Evolutionary conservation across 176 grass and related monocot species (phyloP), one percentile per base, ranked within the genome.

Genomic region (Carex scoparia): DNA sequence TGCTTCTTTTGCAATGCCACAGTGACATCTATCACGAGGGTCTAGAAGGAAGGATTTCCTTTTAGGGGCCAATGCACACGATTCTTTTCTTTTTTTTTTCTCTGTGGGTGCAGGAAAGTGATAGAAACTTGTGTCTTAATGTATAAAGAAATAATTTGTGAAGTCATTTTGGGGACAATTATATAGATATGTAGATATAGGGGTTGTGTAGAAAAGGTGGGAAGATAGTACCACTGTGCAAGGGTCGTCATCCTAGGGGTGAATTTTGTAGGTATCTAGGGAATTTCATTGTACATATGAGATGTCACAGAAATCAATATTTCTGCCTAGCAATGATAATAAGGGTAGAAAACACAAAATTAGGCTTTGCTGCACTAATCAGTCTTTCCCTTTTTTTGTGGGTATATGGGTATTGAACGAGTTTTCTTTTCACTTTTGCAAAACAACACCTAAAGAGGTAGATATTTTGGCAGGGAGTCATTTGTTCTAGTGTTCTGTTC

Each of bases 1-100:
- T 97, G 94, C 62, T 97, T 97, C 88, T 97, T 94, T 82, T 97
- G 94, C 84, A 97, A 97, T 69, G 91, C 91, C 61, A 66, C 87
- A 5, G 89, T 97, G 28, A 84, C 84, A 49, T 84, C 89, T 68
- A 90, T 97, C 38, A 89, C 84, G 27, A 91, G 79, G 72, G 48
- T 69, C 18, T 78, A 86, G 65, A 91, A 15, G 59, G 70, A 85
- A 64, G 1, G 54, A 23, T 13, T 55, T 68, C 16, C 79, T 69
- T 63, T 7, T 84, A 4, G 86, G 60, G 61, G 61, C 65, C 1
- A 27, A 53, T 75, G 85, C 84, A 82, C 86, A 37, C 77, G 4
- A 85, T 85, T 68, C 46, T 69, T 85, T 35, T 35, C 64, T 85
- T 35, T 35, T 40, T 40, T 33, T 86, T 92, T 89, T n/a, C 59